These are phyloP conservation scores for Termitomyces heimii DNA, from an alignment of 768 basidiomycete genomes.

Conservation along the genomic window DNA sequence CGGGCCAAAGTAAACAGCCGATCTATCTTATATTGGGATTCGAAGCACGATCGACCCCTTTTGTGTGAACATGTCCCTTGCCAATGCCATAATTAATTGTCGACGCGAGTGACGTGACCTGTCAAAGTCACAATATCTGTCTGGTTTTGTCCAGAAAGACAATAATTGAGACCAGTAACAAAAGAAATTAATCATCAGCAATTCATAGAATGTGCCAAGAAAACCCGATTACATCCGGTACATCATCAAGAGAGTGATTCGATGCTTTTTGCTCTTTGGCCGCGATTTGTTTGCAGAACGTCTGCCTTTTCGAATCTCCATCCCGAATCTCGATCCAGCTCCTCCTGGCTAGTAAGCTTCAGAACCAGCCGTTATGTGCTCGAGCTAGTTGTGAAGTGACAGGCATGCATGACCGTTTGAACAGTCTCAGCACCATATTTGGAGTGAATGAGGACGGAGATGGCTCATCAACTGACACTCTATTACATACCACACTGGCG, in stretches of 20 bases:
- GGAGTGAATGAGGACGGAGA: constrained; percentile 8
- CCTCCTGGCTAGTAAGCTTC: constrained; percentile 13
- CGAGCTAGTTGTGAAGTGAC: constrained; percentile 28
- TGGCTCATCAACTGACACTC: constrained; percentile 43
- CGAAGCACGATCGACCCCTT: constrained; percentile 1
- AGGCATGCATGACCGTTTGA: constrained; percentile 26
- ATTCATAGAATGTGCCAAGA: constrained; percentile 2
- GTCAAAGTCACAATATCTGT: constrained; percentile 6
- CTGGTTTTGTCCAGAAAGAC: too few species aligned
- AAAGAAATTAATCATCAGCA: neutral
- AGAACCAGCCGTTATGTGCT: constrained; percentile 22
- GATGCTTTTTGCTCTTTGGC: constrained; percentile 25
- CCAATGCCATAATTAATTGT: constrained; percentile 7
- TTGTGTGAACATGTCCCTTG: constrained; percentile 6
- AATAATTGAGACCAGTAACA: too few species aligned
- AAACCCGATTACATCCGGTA: neutral
- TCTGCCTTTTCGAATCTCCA: too few species aligned
- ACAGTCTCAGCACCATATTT: constrained; percentile 18
- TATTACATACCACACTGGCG: constrained; percentile 28
- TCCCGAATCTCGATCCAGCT: constrained; percentile 29
- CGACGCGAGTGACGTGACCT: constrained; percentile 8
- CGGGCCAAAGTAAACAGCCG: neutral
- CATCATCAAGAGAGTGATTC: neutral
- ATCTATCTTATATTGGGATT: constrained; percentile 6
- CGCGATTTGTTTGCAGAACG: constrained; percentile 34